Evolutionary conservation across 176 grass and related monocot species (phyloP).

Genomic region (Secale cereale): DNA sequence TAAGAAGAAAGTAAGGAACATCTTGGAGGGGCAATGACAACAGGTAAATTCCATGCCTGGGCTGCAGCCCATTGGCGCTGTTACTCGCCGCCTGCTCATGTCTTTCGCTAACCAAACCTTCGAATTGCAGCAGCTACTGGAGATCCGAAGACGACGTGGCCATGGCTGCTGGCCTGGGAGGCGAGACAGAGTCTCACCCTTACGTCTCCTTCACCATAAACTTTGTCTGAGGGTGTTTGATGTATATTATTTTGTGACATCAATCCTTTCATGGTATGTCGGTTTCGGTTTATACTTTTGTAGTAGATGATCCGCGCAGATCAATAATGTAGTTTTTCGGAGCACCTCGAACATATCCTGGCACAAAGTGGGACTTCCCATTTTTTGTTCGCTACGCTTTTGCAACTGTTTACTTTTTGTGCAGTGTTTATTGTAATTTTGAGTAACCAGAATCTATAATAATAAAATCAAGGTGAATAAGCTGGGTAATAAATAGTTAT

Average conservation of each 20-base stretch:
- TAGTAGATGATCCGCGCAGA: conserved; percentile 7
- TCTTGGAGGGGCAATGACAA: conserved; percentile 74
- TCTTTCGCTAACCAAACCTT: conserved; percentile 21
- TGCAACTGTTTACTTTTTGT: neutral
- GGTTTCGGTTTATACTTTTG: conserved; percentile 23
- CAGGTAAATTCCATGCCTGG: conserved; percentile 52
- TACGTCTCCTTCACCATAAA: conserved; percentile 99
- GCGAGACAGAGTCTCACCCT: conserved; percentile 75
- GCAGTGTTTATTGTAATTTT: conserved; percentile 5
- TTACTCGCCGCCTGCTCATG: neutral
- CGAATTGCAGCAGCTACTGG: conserved; percentile 71
- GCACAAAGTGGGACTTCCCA: neutral
- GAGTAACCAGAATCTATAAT: neutral
- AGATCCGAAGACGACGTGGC: conserved; percentile 73
- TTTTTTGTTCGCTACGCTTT: neutral
- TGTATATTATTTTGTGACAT: conserved; percentile 31
- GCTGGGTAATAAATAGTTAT: neutral
- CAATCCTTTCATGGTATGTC: conserved; percentile 28
- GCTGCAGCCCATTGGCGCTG: neutral
- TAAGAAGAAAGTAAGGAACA: conserved; percentile 94
- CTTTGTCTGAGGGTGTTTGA: too few relatives aligned
- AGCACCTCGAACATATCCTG: conserved; percentile 13
- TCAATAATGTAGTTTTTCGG: conserved; percentile 48
- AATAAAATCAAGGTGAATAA: conserved; percentile 21
- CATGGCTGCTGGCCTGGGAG: conserved; percentile 60